Evolutionary conservation across 2,329 filamentous ascomycete genomes (phyloP).

Genomic region (Bertia moriformis): DNA sequence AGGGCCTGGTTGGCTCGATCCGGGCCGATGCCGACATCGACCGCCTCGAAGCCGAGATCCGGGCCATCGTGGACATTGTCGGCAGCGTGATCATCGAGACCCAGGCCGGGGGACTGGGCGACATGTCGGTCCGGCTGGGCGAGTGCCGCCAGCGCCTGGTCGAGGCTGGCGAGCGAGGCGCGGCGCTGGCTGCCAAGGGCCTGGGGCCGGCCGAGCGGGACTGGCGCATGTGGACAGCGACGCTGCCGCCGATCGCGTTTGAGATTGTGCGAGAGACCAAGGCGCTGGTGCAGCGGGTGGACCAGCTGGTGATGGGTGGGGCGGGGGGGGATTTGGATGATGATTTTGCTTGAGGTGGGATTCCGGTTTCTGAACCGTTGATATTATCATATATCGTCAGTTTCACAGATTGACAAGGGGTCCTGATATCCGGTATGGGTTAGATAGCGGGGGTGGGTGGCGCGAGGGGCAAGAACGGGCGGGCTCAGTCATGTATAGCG

Average conservation of each 20-base stretch:
- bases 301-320: constrained; percentile 9
- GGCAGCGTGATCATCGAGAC: constrained; percentile 56
- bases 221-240: constrained; percentile 53
- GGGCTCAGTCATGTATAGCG: no score
- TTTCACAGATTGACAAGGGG: no score
- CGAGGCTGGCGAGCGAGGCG: constrained; percentile 45
- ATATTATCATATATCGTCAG: no score
- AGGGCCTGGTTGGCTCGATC: constrained; percentile 63
- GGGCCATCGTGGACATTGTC: constrained; percentile 56
- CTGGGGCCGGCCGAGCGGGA: constrained; percentile 34
- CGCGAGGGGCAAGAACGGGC: no score
- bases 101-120: constrained; percentile 35
- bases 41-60: constrained; percentile 56
- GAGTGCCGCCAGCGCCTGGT: constrained; percentile 52
- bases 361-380: not conserved
- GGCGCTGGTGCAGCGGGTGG: constrained; percentile 43
- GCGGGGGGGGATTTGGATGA: no score
- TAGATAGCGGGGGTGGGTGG: no score
- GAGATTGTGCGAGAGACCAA: constrained; percentile 73
- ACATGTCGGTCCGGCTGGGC: constrained; percentile 39
- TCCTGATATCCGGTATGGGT: no score
- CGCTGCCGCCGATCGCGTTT: constrained; percentile 71
- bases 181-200: constrained; percentile 37
- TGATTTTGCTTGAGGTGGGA: not conserved
- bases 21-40: constrained; percentile 48